phyloP scores from a whole-genome alignment of 176 grass and related monocot genomes.

The Avena sativa region DNA sequence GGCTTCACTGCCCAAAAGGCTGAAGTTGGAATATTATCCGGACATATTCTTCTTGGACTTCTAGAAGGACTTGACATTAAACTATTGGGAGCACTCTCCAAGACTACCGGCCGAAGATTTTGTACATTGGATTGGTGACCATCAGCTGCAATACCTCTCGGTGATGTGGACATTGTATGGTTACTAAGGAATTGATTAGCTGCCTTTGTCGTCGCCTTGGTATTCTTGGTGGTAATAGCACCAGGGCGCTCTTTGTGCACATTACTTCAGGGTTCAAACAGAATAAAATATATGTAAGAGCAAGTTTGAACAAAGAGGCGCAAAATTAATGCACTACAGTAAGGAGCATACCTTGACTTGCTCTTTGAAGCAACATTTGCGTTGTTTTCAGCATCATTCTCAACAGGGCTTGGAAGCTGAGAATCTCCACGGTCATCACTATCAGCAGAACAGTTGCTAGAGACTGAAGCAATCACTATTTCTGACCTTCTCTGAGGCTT shows the following conservation, averaged over 20 bases:
- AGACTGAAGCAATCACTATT: slow-evolving; percentile 73
- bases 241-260: slow-evolving; percentile 59
- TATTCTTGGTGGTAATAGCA: slow-evolving; percentile 53
- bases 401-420: slow-evolving; percentile 84
- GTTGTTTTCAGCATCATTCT: slow-evolving; percentile 71
- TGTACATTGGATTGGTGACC: slow-evolving; percentile 67
- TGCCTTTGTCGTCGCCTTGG: slow-evolving; percentile 62
- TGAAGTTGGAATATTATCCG: slow-evolving; percentile 84
- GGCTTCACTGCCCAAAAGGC: slow-evolving; percentile 85
- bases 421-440: slow-evolving; percentile 79
- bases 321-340: slow-evolving; percentile 30
- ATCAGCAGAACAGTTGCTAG: slow-evolving; percentile 90
- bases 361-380: slow-evolving; percentile 54
- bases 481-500: slow-evolving; percentile 65
- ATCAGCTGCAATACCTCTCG: slow-evolving; percentile 55
- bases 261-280: slow-evolving; percentile 64
- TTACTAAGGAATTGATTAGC: slow-evolving; percentile 51
- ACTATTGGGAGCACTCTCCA: slow-evolving; percentile 94
- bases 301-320: slow-evolving; percentile 22
- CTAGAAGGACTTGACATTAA: slow-evolving; percentile 94
- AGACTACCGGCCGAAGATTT: slow-evolving; percentile 57
- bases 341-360: slow-evolving; percentile 65
- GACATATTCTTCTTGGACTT: slow-evolving; percentile 81
- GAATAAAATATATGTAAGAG: slow-evolving; percentile 51
- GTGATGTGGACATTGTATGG: slow-evolving; percentile 65